phyloP scores from a whole-genome alignment of 2,329 filamentous ascomycete genomes.

The Ampelomyces quisqualis region DNA sequence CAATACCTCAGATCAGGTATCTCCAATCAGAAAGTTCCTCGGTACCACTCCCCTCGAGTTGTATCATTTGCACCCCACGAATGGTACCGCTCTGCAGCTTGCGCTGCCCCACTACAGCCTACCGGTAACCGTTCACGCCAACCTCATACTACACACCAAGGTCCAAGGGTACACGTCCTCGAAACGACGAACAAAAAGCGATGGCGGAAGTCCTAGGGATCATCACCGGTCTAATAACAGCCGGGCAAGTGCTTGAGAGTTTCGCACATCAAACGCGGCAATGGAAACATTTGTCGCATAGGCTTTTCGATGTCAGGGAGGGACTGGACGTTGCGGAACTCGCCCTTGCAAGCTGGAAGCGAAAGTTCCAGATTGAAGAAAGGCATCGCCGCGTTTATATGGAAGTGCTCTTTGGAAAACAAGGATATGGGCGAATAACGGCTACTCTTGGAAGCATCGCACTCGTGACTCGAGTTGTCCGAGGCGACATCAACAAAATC shows the following conservation, averaged over 20 bases:
- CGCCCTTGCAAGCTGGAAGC: conserved; percentile 25
- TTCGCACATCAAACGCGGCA: conserved; percentile 21
- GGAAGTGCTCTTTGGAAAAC: conserved; percentile 24
- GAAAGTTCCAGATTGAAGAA: conserved; percentile 24
- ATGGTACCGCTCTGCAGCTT: too few relatives aligned
- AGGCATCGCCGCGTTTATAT: conserved; percentile 22
- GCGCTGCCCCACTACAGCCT: too few relatives aligned
- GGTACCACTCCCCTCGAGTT: too few relatives aligned
- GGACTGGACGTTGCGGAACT: conserved; percentile 20
- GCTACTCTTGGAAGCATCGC: conserved; percentile 18
- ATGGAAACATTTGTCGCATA: conserved; percentile 23
- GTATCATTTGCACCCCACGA: too few relatives aligned
- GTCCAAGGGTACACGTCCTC: not conserved
- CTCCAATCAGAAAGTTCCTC: too few relatives aligned
- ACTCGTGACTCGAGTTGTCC: conserved; percentile 11
- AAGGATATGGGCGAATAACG: conserved; percentile 21
- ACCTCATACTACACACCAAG: not conserved
- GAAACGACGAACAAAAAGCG: not conserved
- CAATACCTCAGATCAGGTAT: not conserved
- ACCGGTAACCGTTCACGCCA: too few relatives aligned
- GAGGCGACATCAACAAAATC: conserved; percentile 18
- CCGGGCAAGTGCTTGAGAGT: conserved; percentile 16
- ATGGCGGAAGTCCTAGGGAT: conserved; percentile 27
- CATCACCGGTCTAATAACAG: conserved; percentile 18
- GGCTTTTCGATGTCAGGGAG: conserved; percentile 27